Conservation (phyloP, 1,284 basidiomycete species). For the Malassezia slooffiae region DNA sequence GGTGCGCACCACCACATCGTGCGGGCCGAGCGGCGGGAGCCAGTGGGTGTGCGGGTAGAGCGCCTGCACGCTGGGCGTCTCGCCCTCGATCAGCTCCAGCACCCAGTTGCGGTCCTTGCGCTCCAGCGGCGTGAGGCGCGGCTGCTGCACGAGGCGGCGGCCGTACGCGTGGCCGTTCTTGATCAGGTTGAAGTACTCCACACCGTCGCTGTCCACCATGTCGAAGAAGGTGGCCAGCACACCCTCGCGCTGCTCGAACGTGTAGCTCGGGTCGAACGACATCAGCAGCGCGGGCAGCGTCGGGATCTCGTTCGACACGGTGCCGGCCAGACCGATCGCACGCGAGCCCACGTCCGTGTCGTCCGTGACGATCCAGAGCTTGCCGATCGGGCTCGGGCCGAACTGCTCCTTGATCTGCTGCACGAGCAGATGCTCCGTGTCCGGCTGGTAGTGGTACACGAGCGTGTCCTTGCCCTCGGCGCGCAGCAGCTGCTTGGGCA, state of each 20-base stretch:
- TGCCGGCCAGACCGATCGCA: slow-evolving; percentile 13
- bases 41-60: slow-evolving; percentile 13
- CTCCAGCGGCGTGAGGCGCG: slow-evolving; percentile 38
- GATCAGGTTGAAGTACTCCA: slow-evolving; percentile 13
- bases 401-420: slow-evolving; percentile 5
- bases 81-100: slow-evolving; percentile 25
- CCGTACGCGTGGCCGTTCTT: slow-evolving; percentile 9
- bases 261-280: slow-evolving; percentile 7
- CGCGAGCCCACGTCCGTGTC: slow-evolving; percentile 12
- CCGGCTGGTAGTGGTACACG: slow-evolving; percentile 11
- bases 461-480: slow-evolving; percentile 7
- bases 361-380: slow-evolving; percentile 14
- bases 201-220: slow-evolving; percentile 3
- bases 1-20: slow-evolving; percentile 14
- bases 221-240: slow-evolving; percentile 2
- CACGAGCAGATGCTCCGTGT: slow-evolving; percentile 8
- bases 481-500: not conserved
- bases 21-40: not conserved
- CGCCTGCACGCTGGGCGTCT: slow-evolving; percentile 10
- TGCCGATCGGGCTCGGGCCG: slow-evolving; percentile 8
- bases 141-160: slow-evolving; percentile 15
- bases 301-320: slow-evolving; percentile 13
- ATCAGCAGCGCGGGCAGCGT: slow-evolving; percentile 8
- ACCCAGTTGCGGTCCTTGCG: slow-evolving; percentile 27
- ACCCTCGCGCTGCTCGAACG: slow-evolving; percentile 11